Percentiles rank a stretch among this genome's conserved stretches.
These are phyloP conservation scores for Scedosporium dehoogii DNA, from an alignment of 2,329 filamentous ascomycete genomes.

Conservation along the genomic window DNA sequence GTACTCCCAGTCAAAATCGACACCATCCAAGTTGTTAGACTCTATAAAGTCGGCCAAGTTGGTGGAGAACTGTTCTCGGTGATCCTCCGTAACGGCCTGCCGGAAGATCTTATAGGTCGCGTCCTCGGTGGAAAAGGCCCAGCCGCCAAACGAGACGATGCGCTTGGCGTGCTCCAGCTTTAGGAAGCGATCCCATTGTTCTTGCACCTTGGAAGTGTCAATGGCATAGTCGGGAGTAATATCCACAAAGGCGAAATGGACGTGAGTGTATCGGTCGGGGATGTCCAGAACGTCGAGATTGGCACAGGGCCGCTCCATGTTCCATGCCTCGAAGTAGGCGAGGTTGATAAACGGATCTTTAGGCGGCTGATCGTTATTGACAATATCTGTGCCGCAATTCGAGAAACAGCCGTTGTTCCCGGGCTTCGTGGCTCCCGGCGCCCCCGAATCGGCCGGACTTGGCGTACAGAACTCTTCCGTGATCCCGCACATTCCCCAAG, in stretches of 20 bases:
- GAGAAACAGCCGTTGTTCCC: conserved; percentile 18
- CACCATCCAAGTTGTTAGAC: conserved; percentile 28
- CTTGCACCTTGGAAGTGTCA: conserved; percentile 9
- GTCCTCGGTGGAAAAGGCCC: conserved; percentile 20
- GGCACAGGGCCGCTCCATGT: conserved; percentile 18
- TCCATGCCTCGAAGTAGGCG: conserved; percentile 24
- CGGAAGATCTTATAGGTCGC: conserved; percentile 19
- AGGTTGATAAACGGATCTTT: conserved; percentile 17
- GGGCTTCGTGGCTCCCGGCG: conserved; percentile 6
- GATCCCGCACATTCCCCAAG: conserved; percentile 34
- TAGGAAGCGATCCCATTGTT: conserved; percentile 21
- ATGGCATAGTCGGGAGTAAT: conserved; percentile 14
- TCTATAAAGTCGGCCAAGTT: conserved; percentile 29
- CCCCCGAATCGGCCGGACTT: conserved; percentile 11
- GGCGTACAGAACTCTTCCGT: conserved; percentile 31
- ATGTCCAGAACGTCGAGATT: conserved; percentile 19
- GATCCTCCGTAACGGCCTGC: conserved; percentile 18
- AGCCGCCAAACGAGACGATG: conserved; percentile 25
- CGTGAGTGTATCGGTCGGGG: conserved; percentile 16
- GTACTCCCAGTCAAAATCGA: conserved; percentile 40
- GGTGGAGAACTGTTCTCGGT: conserved; percentile 24
- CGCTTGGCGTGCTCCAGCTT: conserved; percentile 18
- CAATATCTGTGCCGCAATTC: conserved; percentile 22
- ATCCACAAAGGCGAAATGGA: conserved; percentile 23
- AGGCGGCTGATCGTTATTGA: conserved; percentile 15